Base-by-base conservation (phyloP, 2,329 filamentous ascomycete genomes). In the Zarea fungicola region DNA sequence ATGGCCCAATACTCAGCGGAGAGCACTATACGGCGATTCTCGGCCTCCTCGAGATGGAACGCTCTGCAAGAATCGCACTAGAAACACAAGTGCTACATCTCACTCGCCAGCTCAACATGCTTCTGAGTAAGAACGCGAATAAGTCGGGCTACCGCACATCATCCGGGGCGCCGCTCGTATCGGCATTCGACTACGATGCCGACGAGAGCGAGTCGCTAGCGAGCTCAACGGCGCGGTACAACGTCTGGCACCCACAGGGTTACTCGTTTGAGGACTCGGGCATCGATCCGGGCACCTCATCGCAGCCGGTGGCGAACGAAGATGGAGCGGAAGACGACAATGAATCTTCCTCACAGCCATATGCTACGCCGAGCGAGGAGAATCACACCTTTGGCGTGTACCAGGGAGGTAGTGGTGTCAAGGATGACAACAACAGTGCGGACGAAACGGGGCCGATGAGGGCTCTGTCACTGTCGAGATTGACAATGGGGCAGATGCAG, bases 401-500 rank as follows among this genome's bases (percentile, higher is more conserved):
- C 7, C 71, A 68, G 44, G 69, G 68, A 3, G 72, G n/a, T n/a
- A n/a, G n/a, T n/a, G n/a, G n/a, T n/a, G n/a, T n/a, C n/a, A n/a
- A n/a, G n/a, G n/a, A n/a, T n/a, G 67, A 67, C 18, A 65, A 68
- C 42, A 63, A 66, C 9, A 57, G 64, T 18, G 65, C 62, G 39
- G 64, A 66, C 43, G 76, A 77, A 53, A 79, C 26, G 26, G 26
- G 70, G 60, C 80, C 82, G 1, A 80, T 79, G 19, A 77, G 79
- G 54, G 84, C 81, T 36, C 72, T 89, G 58, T 87, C 79, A 23
- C 69, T 85, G 10, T 80, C 79, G 52, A 78, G 81, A 59, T 62
- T 84, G 56, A 83, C 80, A 1, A 65, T 77, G 55, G 68, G 66
- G 26, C 35, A 35, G 10, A 31, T 49, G 7, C 32, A 35, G 10